Percentiles rank a stretch among this genome's conserved stretches.
phyloP scores from a whole-genome alignment of 768 basidiomycete genomes.

The Agrocybe pediades region DNA sequence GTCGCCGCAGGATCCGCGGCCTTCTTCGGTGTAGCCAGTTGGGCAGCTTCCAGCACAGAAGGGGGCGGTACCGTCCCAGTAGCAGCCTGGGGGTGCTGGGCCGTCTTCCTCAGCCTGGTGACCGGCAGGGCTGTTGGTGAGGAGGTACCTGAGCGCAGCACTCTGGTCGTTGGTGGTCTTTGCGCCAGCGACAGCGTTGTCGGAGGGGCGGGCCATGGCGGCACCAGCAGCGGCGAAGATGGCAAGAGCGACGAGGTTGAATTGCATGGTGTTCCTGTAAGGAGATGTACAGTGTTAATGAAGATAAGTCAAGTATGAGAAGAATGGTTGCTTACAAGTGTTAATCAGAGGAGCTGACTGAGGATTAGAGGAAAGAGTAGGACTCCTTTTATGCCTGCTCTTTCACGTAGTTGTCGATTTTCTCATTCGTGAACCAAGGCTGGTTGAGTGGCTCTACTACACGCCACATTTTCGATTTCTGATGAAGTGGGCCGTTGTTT shows the following conservation, averaged over 20 bases:
- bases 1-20: background rate
- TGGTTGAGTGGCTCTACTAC: too few species aligned
- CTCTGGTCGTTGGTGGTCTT: background rate
- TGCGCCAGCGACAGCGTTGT: background rate
- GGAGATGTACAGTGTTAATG: too few species aligned
- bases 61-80: conserved; percentile 9
- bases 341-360: too few species aligned
- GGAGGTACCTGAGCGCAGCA: conserved; percentile 3
- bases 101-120: conserved; percentile 4
- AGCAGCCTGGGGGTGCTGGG: conserved; percentile 4
- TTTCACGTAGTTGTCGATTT: too few species aligned
- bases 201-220: background rate
- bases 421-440: too few species aligned
- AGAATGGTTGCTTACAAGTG: too few species aligned
- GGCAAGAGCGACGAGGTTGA: background rate
- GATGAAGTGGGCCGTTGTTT: too few species aligned
- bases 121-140: conserved; percentile 5
- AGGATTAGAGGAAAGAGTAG: too few species aligned
- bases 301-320: too few species aligned
- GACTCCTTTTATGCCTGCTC: too few species aligned
- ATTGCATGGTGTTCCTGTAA: too few species aligned
- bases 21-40: background rate
- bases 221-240: background rate
- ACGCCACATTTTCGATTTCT: too few species aligned
- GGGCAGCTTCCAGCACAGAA: conserved; percentile 9